A percentile compares a stretch with the other conserved stretches of the same genome.
phyloP scores from a whole-genome alignment of 2,329 filamentous ascomycete genomes.

The Diatrype stigma region DNA sequence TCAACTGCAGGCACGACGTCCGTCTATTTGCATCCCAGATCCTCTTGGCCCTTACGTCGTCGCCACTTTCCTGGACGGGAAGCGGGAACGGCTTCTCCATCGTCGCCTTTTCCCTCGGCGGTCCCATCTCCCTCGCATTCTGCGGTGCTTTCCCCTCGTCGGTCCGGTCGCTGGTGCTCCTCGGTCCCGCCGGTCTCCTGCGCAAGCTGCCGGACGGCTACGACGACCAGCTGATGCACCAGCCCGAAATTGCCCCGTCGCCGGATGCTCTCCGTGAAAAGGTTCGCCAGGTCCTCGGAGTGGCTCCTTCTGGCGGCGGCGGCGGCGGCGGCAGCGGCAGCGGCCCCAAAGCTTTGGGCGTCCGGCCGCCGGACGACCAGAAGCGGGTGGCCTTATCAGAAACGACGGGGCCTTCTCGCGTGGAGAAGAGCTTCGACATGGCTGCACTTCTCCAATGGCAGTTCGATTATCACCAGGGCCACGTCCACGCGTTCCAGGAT shows the following conservation, averaged over 20 bases:
- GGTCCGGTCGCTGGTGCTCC: slow-evolving; percentile 13
- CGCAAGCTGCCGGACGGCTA: slow-evolving; percentile 17
- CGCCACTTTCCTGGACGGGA: slow-evolving; percentile 14
- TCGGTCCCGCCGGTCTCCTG: slow-evolving; percentile 17
- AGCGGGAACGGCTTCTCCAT: slow-evolving; percentile 12
- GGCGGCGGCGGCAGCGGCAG: too few relatives aligned
- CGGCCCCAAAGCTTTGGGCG: slow-evolving; percentile 6
- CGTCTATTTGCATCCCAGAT: slow-evolving; percentile 16
- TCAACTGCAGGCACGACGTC: slow-evolving; percentile 14
- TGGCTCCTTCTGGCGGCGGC: slow-evolving; percentile 9
- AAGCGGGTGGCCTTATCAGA: slow-evolving; percentile 2
- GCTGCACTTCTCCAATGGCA: slow-evolving; percentile 18
- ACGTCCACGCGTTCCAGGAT: slow-evolving; percentile 19
- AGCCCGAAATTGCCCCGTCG: slow-evolving; percentile 14
- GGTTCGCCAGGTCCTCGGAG: slow-evolving; percentile 15
- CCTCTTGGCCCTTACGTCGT: slow-evolving; percentile 11
- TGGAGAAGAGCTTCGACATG: slow-evolving; percentile 18
- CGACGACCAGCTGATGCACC: slow-evolving; percentile 16
- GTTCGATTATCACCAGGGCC: slow-evolving; percentile 19
- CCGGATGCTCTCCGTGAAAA: slow-evolving; percentile 15
- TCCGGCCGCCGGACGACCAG: slow-evolving; percentile 7
- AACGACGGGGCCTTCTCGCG: slow-evolving; percentile 9
- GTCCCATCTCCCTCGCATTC: slow-evolving; percentile 18
- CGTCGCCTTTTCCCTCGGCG: slow-evolving; percentile 16
- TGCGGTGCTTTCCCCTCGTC: slow-evolving; percentile 9